A percentile compares a stretch with the other conserved stretches of the same genome.
phyloP scores from a whole-genome alignment of 208 protist genomes.

The Leishmania braziliensis region DNA sequence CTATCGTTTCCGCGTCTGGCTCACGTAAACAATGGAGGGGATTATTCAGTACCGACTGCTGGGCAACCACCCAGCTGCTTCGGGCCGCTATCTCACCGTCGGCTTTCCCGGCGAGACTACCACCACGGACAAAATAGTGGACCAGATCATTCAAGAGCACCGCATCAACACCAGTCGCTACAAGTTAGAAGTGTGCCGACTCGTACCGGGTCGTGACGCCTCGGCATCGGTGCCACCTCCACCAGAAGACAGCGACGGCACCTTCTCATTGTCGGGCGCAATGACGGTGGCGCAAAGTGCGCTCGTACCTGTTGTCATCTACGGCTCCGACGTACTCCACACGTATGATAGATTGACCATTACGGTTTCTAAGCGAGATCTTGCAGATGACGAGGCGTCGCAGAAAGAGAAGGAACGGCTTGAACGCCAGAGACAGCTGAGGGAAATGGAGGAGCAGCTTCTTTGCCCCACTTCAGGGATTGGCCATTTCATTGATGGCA shows the following conservation, averaged over 20 bases:
- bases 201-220: constrained; percentile 19
- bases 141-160: constrained; percentile 63
- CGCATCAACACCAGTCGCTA: constrained; percentile 78
- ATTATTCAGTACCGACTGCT: constrained; percentile 79
- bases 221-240: constrained; percentile 5
- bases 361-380: constrained; percentile 57
- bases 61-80: constrained; percentile 77
- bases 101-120: constrained; percentile 67
- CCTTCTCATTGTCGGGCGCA: constrained; percentile 2
- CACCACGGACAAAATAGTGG: constrained; percentile 40
- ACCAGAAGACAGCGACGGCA: background rate
- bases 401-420: constrained; percentile 36
- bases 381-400: constrained; percentile 49
- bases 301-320: constrained; percentile 8
- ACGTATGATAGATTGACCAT: constrained; percentile 77
- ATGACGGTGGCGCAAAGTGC: background rate
- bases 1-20: background rate
- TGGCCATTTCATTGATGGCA: background rate
- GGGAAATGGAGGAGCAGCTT: constrained; percentile 55
- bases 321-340: constrained; percentile 38
- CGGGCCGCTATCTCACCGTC: constrained; percentile 65
- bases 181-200: constrained; percentile 55
- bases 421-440: constrained; percentile 37
- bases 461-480: constrained; percentile 1
- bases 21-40: constrained; percentile 42